Evolutionary conservation across 768 basidiomycete species (phyloP).

Genomic region (Amanita pallidorosea): DNA sequence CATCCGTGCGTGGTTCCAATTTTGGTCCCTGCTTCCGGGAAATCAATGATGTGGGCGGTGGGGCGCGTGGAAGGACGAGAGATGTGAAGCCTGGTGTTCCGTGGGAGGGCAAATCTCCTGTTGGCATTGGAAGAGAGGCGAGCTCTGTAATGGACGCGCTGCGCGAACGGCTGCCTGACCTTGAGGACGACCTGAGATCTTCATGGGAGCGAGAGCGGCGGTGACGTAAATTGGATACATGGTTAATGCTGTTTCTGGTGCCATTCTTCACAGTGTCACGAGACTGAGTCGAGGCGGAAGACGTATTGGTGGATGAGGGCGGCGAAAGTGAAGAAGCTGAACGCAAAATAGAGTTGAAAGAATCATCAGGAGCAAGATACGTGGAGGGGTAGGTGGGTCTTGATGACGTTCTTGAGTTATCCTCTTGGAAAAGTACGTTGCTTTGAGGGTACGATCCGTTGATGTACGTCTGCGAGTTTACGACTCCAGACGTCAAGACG

Average conservation of each 20-base stretch:
- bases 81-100: conserved; percentile 49
- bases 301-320: neutral
- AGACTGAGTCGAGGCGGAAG: conserved; percentile 4
- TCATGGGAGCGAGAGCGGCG: conserved; percentile 10
- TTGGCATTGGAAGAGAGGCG: conserved; percentile 8
- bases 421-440: neutral
- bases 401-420: neutral
- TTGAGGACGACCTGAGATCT: conserved; percentile 9
- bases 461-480: neutral
- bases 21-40: neutral
- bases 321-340: neutral
- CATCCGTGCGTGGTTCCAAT: conserved; percentile 21
- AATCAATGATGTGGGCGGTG: conserved; percentile 19
- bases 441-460: conserved; percentile 3
- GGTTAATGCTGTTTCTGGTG: neutral
- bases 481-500: neutral
- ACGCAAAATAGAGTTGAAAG: neutral
- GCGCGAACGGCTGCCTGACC: conserved; percentile 1
- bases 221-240: conserved; percentile 1
- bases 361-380: neutral
- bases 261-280: conserved; percentile 4
- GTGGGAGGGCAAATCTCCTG: conserved; percentile 33
- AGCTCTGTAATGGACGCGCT: conserved; percentile 2
- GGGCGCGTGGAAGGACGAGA: conserved; percentile 43
- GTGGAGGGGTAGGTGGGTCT: neutral